phyloP scores from a whole-genome alignment of 2,329 filamentous ascomycete genomes.

The Gnomoniopsis smithogilvyi region DNA sequence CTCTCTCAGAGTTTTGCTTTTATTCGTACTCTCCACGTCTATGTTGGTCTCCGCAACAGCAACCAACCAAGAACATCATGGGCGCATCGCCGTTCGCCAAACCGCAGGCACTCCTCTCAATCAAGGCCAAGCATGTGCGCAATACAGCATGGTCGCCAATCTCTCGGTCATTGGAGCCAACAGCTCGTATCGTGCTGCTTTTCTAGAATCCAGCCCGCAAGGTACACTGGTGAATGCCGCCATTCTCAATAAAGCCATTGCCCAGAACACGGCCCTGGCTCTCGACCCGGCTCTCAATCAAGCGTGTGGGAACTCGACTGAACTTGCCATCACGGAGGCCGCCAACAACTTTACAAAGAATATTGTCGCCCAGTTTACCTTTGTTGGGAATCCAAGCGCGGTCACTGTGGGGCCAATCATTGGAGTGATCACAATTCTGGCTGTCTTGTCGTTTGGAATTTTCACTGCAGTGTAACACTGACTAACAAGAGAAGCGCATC shows the following conservation, averaged over 20 bases:
- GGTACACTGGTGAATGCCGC: slow-evolving; percentile 34
- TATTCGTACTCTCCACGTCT: neutral
- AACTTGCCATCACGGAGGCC: slow-evolving; percentile 37
- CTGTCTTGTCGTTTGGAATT: neutral
- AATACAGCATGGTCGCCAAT: slow-evolving; percentile 43
- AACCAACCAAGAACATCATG: neutral
- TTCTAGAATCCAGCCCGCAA: slow-evolving; percentile 37
- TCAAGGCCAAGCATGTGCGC: slow-evolving; percentile 27
- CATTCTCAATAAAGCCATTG: slow-evolving; percentile 39
- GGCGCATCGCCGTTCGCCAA: neutral
- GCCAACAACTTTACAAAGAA: slow-evolving; percentile 40
- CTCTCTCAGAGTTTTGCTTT: neutral
- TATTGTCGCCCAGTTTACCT: slow-evolving; percentile 31
- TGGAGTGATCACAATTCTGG: neutral
- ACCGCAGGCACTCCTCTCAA: neutral
- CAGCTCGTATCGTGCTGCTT: slow-evolving; percentile 40
- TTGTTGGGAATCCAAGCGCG: neutral
- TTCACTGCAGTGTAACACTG: neutral
- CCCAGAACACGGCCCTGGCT: slow-evolving; percentile 33
- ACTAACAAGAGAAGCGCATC: neutral
- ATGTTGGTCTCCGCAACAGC: neutral
- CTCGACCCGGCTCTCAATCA: slow-evolving; percentile 37
- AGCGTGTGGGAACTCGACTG: slow-evolving; percentile 41
- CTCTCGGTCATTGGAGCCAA: slow-evolving; percentile 43
- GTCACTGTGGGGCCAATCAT: neutral